A percentile compares a stretch with the other conserved stretches of the same genome.
These are phyloP conservation scores for Coemansia sp. DNA, from an alignment of 192 early-diverging fungal species.

Conservation along the genomic window DNA sequence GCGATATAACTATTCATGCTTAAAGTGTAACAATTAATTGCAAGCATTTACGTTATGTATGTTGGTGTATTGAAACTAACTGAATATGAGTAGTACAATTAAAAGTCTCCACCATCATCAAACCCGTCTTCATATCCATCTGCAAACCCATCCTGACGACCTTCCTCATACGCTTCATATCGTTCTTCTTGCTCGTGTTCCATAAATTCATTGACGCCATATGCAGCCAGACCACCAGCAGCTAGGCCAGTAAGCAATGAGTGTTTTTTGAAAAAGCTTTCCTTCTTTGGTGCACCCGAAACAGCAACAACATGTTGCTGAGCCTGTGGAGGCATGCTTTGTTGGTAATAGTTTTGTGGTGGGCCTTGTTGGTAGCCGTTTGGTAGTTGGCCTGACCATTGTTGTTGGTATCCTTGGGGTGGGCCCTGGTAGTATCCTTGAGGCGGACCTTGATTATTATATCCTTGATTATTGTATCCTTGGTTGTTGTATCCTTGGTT, in stretches of 20 bases:
- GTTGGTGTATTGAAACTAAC: no score
- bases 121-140: slow-evolving; percentile 24
- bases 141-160: slow-evolving; percentile 15
- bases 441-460: no score
- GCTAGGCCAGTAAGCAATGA: slow-evolving; percentile 26
- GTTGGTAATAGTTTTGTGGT: slow-evolving; percentile 12
- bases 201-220: slow-evolving; percentile 23
- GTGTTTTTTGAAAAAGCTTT: slow-evolving; percentile 32
- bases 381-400: slow-evolving; percentile 1
- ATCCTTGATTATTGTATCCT: neutral
- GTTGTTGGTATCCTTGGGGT: neutral
- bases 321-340: slow-evolving; percentile 21
- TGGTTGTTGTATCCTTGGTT: neutral
- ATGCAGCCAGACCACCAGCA: slow-evolving; percentile 32
- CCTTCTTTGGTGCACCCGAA: neutral
- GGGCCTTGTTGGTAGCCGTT: neutral
- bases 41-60: no score
- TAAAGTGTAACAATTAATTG: no score
- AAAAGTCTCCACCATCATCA: slow-evolving; percentile 24
- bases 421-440: no score
- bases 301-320: slow-evolving; percentile 1
- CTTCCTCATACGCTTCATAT: slow-evolving; percentile 29
- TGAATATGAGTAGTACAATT: neutral
- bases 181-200: slow-evolving; percentile 37
- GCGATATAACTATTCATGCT: no score